A percentile compares a stretch with the other conserved stretches of the same genome.
These are phyloP conservation scores for Cercospora sp. DNA, from an alignment of 2,329 filamentous ascomycete genomes.

Conservation along the genomic window DNA sequence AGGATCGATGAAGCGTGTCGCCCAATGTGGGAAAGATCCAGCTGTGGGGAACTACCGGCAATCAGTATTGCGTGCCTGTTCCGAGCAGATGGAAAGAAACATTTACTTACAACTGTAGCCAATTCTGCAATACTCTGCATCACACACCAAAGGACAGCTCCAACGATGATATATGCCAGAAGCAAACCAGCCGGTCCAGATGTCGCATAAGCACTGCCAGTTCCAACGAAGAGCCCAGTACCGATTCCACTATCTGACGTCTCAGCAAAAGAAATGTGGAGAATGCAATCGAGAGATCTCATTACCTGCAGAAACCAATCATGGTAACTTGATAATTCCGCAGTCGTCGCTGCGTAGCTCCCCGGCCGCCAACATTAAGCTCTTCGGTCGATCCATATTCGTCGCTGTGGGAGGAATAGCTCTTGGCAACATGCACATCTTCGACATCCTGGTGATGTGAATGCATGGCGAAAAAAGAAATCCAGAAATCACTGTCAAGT, in stretches of 20 bases:
- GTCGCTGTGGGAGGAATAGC: background rate
- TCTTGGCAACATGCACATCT: background rate
- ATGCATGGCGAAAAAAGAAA: background rate
- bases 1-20: slow-evolving; percentile 38
- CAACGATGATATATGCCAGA: slow-evolving; percentile 43
- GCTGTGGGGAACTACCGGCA: slow-evolving; percentile 26
- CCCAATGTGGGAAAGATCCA: slow-evolving; percentile 36
- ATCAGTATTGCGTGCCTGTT: background rate
- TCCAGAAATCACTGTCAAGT: background rate
- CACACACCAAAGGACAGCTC: slow-evolving; percentile 35
- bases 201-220: slow-evolving; percentile 48
- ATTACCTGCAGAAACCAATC: slow-evolving; percentile 25
- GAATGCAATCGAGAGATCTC: background rate
- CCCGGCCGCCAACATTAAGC: slow-evolving; percentile 26
- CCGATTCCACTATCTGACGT: slow-evolving; percentile 33
- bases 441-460: background rate
- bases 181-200: slow-evolving; percentile 52
- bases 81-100: background rate
- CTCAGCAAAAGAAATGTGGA: background rate
- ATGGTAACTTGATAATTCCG: slow-evolving; percentile 28
- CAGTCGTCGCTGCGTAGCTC: slow-evolving; percentile 24
- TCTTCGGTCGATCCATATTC: background rate
- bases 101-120: slow-evolving; percentile 21
- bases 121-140: slow-evolving; percentile 38
- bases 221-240: slow-evolving; percentile 55